phyloP scores from a whole-genome alignment of 331 rosid species.

The Rosa hybrid region DNA sequence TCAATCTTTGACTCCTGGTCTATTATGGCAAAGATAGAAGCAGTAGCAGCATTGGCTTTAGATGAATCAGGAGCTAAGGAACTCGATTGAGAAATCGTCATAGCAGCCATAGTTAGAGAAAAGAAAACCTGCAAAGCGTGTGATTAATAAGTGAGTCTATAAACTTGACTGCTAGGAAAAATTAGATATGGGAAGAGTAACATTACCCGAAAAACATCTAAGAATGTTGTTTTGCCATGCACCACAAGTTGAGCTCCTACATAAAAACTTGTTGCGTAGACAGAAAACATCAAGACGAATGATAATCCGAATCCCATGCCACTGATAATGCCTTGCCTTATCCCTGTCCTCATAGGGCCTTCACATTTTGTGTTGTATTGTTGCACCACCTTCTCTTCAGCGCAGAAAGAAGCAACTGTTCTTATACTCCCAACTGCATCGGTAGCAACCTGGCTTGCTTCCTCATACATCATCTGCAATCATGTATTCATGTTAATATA shows the following conservation, averaged over 20 bases:
- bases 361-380: constrained; percentile 65
- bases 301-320: constrained; percentile 80
- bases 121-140: constrained; percentile 68
- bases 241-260: constrained; percentile 70
- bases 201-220: constrained; percentile 64
- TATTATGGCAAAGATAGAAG: constrained; percentile 62
- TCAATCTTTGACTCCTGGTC: constrained; percentile 63
- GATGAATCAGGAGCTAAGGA: constrained; percentile 56
- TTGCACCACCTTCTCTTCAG: constrained; percentile 82
- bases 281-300: constrained; percentile 56
- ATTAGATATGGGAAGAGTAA: background rate
- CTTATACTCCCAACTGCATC: constrained; percentile 87
- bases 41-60: constrained; percentile 64
- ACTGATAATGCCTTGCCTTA: constrained; percentile 64
- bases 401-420: constrained; percentile 76
- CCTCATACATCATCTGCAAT: constrained; percentile 70
- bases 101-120: constrained; percentile 71
- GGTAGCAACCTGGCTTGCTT: constrained; percentile 78
- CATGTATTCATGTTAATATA: background rate
- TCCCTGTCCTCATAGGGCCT: constrained; percentile 63
- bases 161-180: background rate
- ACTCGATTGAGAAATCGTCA: constrained; percentile 65
- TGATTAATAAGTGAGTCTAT: background rate
- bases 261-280: constrained; percentile 82
- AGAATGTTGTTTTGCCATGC: constrained; percentile 46